Evolutionary conservation across 2,329 filamentous ascomycete genomes (phyloP).

Genomic region (Aquanectria penicillioides): DNA sequence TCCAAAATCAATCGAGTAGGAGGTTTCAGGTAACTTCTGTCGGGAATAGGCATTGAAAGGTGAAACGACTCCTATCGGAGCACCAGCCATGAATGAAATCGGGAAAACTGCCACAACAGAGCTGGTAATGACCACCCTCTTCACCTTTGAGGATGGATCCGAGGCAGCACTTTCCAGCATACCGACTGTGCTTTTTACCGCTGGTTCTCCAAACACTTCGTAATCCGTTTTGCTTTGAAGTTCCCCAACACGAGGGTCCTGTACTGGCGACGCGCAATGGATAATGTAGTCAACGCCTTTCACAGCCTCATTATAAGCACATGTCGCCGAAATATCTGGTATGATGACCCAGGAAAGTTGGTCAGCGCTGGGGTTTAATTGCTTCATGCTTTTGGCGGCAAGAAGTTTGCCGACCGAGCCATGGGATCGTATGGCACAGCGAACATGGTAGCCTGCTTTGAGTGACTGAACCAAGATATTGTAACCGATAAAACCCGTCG

Average conservation of each 20-base stretch:
- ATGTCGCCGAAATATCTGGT: neutral
- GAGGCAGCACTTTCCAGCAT: neutral
- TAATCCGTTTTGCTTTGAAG: neutral
- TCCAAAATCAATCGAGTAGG: neutral
- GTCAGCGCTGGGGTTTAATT: neutral
- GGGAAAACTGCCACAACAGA: neutral
- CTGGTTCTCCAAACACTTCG: neutral
- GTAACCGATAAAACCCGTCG: neutral
- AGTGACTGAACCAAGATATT: neutral
- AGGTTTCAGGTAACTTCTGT: no score
- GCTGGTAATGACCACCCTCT: neutral
- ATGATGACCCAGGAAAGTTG: neutral
- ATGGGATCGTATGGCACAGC: neutral
- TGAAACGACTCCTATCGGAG: neutral
- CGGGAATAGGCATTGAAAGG: no score
- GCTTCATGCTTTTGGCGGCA: neutral
- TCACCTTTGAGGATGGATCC: no score
- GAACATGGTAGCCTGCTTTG: neutral
- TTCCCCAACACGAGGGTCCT: neutral
- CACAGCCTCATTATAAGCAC: neutral
- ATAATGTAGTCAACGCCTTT: neutral
- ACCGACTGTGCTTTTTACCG: neutral
- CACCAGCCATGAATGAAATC: neutral
- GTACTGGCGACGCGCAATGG: neutral
- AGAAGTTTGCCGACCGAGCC: neutral